Evolutionary conservation across 805 yeast genomes (phyloP).

Genomic region (Saccharomycopsis capsularis): DNA sequence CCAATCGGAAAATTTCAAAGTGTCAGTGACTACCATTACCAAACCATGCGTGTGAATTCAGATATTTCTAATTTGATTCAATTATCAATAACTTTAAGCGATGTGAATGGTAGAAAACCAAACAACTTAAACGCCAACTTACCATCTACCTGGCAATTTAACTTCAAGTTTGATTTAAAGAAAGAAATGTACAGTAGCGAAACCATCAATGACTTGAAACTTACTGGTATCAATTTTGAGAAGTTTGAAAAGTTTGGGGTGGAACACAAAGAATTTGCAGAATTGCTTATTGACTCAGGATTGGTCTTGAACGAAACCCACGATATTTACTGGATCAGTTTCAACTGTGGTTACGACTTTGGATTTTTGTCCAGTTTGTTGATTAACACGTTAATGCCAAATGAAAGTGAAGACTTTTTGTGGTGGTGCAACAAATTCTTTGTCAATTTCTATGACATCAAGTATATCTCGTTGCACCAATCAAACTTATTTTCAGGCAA

Average conservation of each 20-base stretch:
- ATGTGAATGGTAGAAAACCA: constrained; percentile 61
- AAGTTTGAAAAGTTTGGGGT: constrained; percentile 73
- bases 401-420: constrained; percentile 69
- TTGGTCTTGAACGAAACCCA: constrained; percentile 54
- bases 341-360: constrained; percentile 90
- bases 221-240: constrained; percentile 76
- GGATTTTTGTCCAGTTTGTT: constrained; percentile 80
- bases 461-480: constrained; percentile 36
- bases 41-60: constrained; percentile 85
- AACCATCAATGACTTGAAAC: constrained; percentile 69
- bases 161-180: constrained; percentile 71
- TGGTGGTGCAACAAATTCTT: constrained; percentile 65
- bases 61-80: constrained; percentile 84
- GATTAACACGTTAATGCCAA: constrained; percentile 71
- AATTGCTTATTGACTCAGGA: constrained; percentile 79
- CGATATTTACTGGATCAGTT: constrained; percentile 78
- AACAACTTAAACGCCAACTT: constrained; percentile 36
- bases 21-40: constrained; percentile 90
- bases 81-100: constrained; percentile 71
- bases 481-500: constrained; percentile 29
- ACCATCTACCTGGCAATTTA: constrained; percentile 92
- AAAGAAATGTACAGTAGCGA: constrained; percentile 84
- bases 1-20: constrained; percentile 92
- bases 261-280: constrained; percentile 73
- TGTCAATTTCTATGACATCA: constrained; percentile 80